These are phyloP conservation scores for Zanthoxylum bungeanum DNA, from an alignment of 345 rosid genomes.

Conservation along the genomic window DNA sequence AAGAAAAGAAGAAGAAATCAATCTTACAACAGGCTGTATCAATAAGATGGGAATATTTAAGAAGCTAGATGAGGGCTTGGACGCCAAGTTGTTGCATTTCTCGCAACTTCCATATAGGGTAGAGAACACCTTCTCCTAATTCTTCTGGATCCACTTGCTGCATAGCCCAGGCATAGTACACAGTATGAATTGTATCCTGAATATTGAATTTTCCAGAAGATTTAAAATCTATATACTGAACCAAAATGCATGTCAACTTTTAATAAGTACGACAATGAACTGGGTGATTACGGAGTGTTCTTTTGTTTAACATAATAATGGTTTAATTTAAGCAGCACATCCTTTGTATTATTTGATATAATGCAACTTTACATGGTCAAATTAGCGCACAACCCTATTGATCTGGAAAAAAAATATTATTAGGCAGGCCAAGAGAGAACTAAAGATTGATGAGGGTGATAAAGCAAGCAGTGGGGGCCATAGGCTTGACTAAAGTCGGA, in stretches of 20 bases:
- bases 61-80: constrained; percentile 62
- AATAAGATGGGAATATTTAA: neutral
- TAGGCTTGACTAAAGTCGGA: no score
- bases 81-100: constrained; percentile 72
- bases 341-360: neutral
- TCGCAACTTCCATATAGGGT: constrained; percentile 89
- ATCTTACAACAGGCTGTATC: constrained; percentile 14
- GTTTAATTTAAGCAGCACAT: neutral
- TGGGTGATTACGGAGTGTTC: no score
- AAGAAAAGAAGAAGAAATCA: neutral
- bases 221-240: neutral
- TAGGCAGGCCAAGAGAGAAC: neutral
- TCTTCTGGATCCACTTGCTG: constrained; percentile 85
- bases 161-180: constrained; percentile 92
- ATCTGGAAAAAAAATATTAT: neutral
- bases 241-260: neutral
- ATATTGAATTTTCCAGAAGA: neutral
- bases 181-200: constrained; percentile 84
- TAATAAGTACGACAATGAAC: neutral
- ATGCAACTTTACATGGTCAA: neutral
- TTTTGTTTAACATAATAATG: neutral
- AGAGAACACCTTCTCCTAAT: constrained; percentile 76
- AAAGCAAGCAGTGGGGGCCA: neutral
- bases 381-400: neutral
- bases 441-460: neutral